Evolutionary conservation across 495 filamentous ascomycete genomes (phyloP).

Genomic region (Xylaria curta): DNA sequence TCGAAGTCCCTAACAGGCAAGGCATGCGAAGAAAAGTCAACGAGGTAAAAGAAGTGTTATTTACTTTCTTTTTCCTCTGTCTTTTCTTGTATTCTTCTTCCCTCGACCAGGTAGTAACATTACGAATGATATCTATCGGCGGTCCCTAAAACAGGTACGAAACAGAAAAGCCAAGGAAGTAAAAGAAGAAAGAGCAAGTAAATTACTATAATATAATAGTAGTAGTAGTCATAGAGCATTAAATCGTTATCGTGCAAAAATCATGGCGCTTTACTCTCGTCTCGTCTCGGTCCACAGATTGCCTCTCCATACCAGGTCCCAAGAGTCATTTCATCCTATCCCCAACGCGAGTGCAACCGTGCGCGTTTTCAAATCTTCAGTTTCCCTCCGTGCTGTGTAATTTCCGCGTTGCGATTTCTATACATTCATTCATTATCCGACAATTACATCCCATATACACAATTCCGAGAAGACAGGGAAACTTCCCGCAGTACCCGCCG

Average conservation of each 20-base stretch:
- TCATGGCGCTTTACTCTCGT: background rate
- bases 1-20: background rate
- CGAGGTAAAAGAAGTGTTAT: too few species aligned
- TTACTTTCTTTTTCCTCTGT: too few species aligned
- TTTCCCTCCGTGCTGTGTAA: background rate
- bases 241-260: slow-evolving; percentile 23
- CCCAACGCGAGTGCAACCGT: background rate
- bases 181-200: background rate
- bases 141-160: background rate
- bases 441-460: slow-evolving; percentile 15
- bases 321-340: background rate
- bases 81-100: background rate
- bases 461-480: background rate
- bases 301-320: background rate
- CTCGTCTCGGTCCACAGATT: slow-evolving; percentile 1
- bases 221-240: slow-evolving; percentile 21
- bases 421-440: slow-evolving; percentile 18
- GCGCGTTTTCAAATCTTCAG: background rate
- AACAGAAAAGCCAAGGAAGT: background rate
- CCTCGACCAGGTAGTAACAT: background rate
- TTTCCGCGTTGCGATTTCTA: slow-evolving; percentile 7
- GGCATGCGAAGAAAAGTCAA: too few species aligned
- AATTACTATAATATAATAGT: slow-evolving; percentile 14
- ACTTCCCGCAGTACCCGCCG: background rate
- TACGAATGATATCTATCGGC: background rate